These are phyloP conservation scores for Ophiostoma triangulosporum DNA, from an alignment of 2,329 filamentous ascomycete genomes.

Conservation along the genomic window DNA sequence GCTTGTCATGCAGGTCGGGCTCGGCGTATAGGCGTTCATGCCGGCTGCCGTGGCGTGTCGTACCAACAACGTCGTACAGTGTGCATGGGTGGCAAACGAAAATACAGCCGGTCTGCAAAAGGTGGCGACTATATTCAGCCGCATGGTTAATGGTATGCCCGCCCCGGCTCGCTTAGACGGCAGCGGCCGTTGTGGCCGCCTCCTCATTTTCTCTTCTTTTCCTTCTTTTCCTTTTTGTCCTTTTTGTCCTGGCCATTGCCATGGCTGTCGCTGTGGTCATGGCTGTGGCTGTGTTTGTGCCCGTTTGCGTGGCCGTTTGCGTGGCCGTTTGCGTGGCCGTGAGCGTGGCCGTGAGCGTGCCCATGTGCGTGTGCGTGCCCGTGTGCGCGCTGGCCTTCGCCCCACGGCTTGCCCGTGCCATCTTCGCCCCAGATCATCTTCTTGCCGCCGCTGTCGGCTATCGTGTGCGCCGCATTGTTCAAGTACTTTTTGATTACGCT, in stretches of 20 bases:
- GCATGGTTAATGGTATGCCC: too few species aligned
- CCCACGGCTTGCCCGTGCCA: conserved; percentile 5
- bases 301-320: background rate
- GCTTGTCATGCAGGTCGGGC: background rate
- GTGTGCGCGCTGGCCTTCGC: background rate
- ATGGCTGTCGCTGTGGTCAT: background rate
- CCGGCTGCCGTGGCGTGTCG: background rate
- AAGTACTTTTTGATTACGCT: conserved; percentile 19
- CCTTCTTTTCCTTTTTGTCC: background rate
- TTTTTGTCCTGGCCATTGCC: background rate
- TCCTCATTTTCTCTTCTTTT: background rate
- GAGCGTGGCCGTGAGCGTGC: background rate
- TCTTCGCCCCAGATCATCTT: conserved; percentile 11
- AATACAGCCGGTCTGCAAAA: background rate
- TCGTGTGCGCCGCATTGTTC: conserved; percentile 13
- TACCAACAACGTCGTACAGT: background rate
- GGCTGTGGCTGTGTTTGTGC: background rate
- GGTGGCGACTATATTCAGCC: background rate
- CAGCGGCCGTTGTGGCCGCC: background rate
- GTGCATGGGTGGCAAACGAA: background rate
- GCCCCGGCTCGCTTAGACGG: too few species aligned
- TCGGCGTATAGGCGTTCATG: background rate
- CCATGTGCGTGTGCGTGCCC: background rate
- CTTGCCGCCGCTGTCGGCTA: conserved; percentile 9
- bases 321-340: background rate